These are phyloP conservation scores for Colletotrichum sp. DNA, from an alignment of 2,329 filamentous ascomycete genomes.

Conservation along the genomic window DNA sequence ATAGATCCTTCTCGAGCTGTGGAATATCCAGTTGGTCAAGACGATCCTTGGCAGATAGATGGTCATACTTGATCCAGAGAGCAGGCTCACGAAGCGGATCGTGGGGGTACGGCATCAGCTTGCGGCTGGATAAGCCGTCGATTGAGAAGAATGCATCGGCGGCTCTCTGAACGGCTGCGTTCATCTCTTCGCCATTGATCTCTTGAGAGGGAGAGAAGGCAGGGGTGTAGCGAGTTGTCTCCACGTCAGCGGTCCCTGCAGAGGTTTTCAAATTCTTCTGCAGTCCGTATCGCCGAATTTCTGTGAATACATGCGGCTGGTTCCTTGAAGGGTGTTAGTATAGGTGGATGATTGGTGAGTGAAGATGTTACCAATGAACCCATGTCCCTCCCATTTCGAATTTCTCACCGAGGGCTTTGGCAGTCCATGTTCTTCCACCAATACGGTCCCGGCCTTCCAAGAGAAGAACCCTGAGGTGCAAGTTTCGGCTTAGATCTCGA, in stretches of 20 bases:
- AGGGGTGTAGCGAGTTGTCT: not conserved
- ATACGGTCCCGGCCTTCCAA: not conserved
- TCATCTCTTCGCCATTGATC: not conserved
- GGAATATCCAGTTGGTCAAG: not conserved
- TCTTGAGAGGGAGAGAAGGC: not conserved
- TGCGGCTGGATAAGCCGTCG: not conserved
- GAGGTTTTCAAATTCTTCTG: not conserved
- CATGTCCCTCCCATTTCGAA: not conserved
- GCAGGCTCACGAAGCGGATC: not conserved
- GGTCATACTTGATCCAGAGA: not conserved
- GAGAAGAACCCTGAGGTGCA: not conserved
- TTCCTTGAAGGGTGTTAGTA: not conserved
- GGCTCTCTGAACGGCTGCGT: not conserved
- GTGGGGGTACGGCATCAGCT: not conserved
- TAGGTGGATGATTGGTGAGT: fast-evolving
- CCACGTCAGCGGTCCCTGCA: not conserved
- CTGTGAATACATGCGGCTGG: not conserved
- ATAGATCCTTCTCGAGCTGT: not conserved
- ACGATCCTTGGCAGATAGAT: not conserved
- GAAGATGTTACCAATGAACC: not conserved
- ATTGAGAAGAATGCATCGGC: not conserved
- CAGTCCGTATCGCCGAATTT: not conserved
- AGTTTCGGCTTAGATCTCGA: not conserved
- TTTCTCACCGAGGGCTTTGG: not conserved
- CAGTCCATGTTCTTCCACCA: not conserved